Conservation (phyloP, 2,329 filamentous ascomycete genomes). For the Fusarium pseudonygamai region DNA sequence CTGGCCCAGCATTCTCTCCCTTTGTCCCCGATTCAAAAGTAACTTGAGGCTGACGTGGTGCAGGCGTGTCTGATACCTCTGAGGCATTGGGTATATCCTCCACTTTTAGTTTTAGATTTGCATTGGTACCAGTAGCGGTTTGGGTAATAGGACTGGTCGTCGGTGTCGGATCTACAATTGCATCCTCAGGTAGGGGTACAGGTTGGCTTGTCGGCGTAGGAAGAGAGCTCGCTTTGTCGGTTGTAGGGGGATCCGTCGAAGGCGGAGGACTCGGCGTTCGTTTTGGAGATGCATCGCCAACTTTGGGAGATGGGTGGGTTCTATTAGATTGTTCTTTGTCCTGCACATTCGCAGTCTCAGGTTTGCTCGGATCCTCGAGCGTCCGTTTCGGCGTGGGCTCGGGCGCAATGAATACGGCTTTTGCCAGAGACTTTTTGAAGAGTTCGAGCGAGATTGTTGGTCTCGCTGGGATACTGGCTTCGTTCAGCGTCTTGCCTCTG, state of each 20-base stretch:
- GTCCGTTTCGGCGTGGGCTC: constrained; percentile 18
- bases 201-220: background rate
- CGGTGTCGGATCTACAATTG: constrained; percentile 21
- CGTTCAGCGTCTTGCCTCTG: constrained; percentile 58
- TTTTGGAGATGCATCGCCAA: constrained; percentile 14
- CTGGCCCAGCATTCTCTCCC: constrained; percentile 20
- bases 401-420: constrained; percentile 38
- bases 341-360: constrained; percentile 11
- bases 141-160: constrained; percentile 11
- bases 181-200: constrained; percentile 1
- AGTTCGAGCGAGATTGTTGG: constrained; percentile 56
- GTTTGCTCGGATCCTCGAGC: constrained; percentile 15
- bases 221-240: background rate
- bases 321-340: constrained; percentile 21
- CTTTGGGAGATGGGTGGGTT: constrained; percentile 12
- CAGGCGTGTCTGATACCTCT: background rate
- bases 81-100: background rate
- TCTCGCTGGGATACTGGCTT: constrained; percentile 62
- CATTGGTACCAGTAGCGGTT: background rate
- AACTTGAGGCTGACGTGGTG: constrained; percentile 43
- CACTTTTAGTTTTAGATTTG: background rate
- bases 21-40: constrained; percentile 48
- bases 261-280: constrained; percentile 17
- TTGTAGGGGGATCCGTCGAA: constrained; percentile 17
- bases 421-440: constrained; percentile 51